Evolutionary conservation across 2,329 filamentous ascomycete species (phyloP).

Genomic region (Acrocalymma vagum): DNA sequence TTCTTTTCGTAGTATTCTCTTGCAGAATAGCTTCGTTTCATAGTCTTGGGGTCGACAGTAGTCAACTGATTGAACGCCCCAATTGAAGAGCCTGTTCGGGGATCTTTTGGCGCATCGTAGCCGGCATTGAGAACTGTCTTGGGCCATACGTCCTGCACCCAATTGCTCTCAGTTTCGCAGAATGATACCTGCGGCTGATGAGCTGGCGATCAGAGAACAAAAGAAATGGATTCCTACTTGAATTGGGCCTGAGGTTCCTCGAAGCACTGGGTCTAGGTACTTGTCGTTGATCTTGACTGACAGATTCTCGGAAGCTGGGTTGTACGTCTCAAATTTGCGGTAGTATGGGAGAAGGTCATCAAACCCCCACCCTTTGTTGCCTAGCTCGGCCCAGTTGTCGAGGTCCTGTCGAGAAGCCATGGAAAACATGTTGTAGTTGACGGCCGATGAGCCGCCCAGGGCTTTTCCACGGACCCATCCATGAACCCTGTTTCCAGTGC

Average conservation of each 20-base stretch:
- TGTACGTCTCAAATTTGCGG: slow-evolving; percentile 46
- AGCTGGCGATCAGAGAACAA: slow-evolving; percentile 5
- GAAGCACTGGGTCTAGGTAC: slow-evolving; percentile 31
- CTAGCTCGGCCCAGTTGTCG: slow-evolving; percentile 51
- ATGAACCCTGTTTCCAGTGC: slow-evolving; percentile 27
- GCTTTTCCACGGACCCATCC: slow-evolving; percentile 39
- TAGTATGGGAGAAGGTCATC: slow-evolving; percentile 44
- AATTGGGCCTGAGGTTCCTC: slow-evolving; percentile 35
- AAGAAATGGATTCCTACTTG: slow-evolving; percentile 18
- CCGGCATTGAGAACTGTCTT: slow-evolving; percentile 34
- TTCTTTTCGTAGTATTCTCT: slow-evolving; percentile 48
- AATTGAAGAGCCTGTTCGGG: slow-evolving; percentile 34
- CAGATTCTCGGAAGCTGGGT: slow-evolving; percentile 26
- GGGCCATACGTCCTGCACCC: slow-evolving; percentile 36
- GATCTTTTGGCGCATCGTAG: slow-evolving; percentile 31
- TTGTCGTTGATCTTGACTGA: slow-evolving; percentile 30
- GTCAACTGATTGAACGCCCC: slow-evolving; percentile 41
- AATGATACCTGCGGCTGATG: slow-evolving; percentile 25
- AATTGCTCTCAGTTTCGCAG: slow-evolving; percentile 27
- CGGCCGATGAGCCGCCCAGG: slow-evolving; percentile 48
- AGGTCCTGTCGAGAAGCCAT: slow-evolving; percentile 38
- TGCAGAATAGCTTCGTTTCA: slow-evolving; percentile 45
- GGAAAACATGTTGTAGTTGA: slow-evolving; percentile 45
- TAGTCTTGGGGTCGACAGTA: slow-evolving; percentile 33
- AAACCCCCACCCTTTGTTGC: slow-evolving; percentile 50